A percentile compares a stretch with the other conserved stretches of the same genome.
These are phyloP conservation scores for Lanmaoa rubissima DNA, from an alignment of 768 basidiomycete genomes.

Conservation along the genomic window DNA sequence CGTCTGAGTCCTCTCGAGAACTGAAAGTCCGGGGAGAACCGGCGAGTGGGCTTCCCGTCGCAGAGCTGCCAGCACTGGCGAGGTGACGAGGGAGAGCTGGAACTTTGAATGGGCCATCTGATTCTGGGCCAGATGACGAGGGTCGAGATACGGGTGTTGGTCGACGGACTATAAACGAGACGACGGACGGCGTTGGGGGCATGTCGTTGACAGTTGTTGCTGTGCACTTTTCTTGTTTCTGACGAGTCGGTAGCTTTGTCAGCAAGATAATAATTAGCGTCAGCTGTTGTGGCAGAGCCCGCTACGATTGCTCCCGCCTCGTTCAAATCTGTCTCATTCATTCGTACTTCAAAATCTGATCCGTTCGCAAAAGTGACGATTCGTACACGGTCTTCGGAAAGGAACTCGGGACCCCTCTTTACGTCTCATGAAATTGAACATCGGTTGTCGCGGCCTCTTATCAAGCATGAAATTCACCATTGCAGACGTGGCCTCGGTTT, in stretches of 20 bases:
- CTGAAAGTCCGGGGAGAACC: slow-evolving; percentile 44
- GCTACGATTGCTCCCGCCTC: no score
- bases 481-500: no score
- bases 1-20: slow-evolving; percentile 29
- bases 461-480: no score
- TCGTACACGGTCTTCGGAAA: no score
- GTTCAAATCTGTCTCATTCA: no score
- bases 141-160: slow-evolving; percentile 69
- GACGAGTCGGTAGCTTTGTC: not conserved
- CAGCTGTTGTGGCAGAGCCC: no score
- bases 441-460: no score
- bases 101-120: slow-evolving; percentile 55
- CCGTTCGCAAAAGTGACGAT: no score
- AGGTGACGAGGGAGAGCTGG: slow-evolving; percentile 63
- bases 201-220: slow-evolving; percentile 11
- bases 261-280: not conserved
- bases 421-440: no score
- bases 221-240: not conserved
- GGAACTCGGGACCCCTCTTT: no score
- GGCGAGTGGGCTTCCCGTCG: slow-evolving; percentile 55
- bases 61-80: slow-evolving; percentile 36
- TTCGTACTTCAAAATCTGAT: no score
- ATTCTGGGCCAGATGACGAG: slow-evolving; percentile 61
- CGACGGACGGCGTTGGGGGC: slow-evolving; percentile 37
- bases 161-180: slow-evolving; percentile 84